Evolutionary conservation across 1,284 basidiomycete species (phyloP).

Genomic region (Ceratobasidium theobromae): DNA sequence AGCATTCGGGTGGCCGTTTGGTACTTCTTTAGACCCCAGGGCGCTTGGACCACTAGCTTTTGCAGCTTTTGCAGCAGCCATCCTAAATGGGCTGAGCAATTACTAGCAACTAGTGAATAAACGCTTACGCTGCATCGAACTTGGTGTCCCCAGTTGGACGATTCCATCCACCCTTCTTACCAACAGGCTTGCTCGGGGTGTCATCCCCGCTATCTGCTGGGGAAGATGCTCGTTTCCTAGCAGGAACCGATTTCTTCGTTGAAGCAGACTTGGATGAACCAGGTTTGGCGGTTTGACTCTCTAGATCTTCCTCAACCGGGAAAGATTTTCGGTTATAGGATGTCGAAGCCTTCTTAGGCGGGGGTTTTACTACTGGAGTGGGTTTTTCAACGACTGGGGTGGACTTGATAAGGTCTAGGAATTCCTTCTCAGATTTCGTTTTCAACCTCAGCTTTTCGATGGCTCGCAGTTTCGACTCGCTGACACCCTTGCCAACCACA

Average conservation of each 20-base stretch:
- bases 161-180: slow-evolving; percentile 35
- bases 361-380: slow-evolving; percentile 23
- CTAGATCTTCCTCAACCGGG: slow-evolving; percentile 22
- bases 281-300: slow-evolving; percentile 35
- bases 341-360: slow-evolving; percentile 39
- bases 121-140: slow-evolving; percentile 42
- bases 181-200: slow-evolving; percentile 33
- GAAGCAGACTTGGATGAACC: slow-evolving; percentile 33
- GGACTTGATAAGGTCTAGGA: slow-evolving; percentile 38
- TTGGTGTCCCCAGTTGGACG: slow-evolving; percentile 41
- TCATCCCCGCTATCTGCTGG: slow-evolving; percentile 15
- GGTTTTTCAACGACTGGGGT: slow-evolving; percentile 29
- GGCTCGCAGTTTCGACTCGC: slow-evolving; percentile 36
- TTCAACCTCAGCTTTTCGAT: slow-evolving; percentile 28
- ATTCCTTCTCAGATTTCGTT: slow-evolving; percentile 28
- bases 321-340: slow-evolving; percentile 36
- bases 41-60: slow-evolving; percentile 68
- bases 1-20: slow-evolving; percentile 75
- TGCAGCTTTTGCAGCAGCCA: slow-evolving; percentile 59
- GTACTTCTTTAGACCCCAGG: slow-evolving; percentile 82
- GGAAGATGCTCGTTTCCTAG: slow-evolving; percentile 33
- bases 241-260: slow-evolving; percentile 32
- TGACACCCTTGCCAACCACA: slow-evolving; percentile 37
- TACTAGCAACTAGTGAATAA: background rate
- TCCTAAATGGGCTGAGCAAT: slow-evolving; percentile 25